Evolutionary conservation across 2,329 filamentous ascomycete genomes (phyloP).

Genomic region (Teratosphaeria viscida): DNA sequence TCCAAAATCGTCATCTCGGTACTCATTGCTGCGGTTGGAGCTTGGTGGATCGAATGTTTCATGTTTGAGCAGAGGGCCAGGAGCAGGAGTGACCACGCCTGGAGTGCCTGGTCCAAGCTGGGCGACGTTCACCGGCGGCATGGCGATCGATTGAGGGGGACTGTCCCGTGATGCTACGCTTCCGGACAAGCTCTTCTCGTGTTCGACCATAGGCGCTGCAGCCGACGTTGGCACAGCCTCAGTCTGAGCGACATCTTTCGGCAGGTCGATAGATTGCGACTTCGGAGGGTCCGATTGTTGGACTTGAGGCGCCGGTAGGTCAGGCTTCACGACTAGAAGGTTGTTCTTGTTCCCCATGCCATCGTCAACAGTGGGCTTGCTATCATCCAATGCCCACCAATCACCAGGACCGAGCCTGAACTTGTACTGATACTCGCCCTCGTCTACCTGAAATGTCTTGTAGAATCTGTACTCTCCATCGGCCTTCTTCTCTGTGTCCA

Average conservation of each 20-base stretch:
- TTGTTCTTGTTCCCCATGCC: conserved; percentile 46
- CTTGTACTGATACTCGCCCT: conserved; percentile 61
- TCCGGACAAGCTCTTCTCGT: conserved; percentile 1
- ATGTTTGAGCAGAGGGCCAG: conserved; percentile 7
- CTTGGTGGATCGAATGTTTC: not conserved
- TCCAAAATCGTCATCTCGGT: conserved; percentile 6
- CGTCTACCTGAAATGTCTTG: conserved; percentile 45
- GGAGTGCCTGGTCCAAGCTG: not conserved
- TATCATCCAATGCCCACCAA: conserved; percentile 61
- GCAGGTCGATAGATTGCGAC: conserved; percentile 12
- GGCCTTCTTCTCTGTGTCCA: conserved; percentile 43
- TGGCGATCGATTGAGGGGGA: not conserved
- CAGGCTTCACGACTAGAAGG: conserved; percentile 29
- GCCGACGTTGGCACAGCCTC: not conserved
- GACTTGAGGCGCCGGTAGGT: conserved; percentile 6
- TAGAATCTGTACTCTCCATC: conserved; percentile 47
- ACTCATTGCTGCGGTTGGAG: conserved; percentile 7
- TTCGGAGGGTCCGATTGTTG: not conserved
- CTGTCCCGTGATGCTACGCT: not conserved
- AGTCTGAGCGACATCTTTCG: not conserved
- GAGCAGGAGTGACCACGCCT: not conserved
- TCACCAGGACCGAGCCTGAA: conserved; percentile 57
- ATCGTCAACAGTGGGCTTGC: conserved; percentile 44
- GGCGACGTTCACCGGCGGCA: not conserved
- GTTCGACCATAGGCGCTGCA: conserved; percentile 1